Evolutionary conservation across 2,329 filamentous ascomycete species (phyloP).

Genomic region (Niveomyces coronatus): DNA sequence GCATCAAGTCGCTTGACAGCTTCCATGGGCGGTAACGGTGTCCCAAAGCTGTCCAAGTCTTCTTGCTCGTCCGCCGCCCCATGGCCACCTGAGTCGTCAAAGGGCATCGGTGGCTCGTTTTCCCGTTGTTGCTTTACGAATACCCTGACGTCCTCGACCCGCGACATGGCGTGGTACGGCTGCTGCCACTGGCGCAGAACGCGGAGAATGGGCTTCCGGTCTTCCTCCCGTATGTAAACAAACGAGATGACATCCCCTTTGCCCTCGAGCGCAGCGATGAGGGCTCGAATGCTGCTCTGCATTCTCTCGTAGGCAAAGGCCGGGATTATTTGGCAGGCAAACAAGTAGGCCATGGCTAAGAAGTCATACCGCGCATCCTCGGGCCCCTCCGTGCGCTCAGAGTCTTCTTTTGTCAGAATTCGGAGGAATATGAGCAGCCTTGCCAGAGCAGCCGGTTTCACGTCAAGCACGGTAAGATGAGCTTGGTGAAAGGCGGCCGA

Average conservation of each 20-base stretch:
- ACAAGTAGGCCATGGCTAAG: constrained; percentile 14
- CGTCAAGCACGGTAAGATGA: constrained; percentile 16
- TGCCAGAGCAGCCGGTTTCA: constrained; percentile 15
- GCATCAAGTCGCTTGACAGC: background rate
- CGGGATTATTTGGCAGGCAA: constrained; percentile 12
- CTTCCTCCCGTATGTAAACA: background rate
- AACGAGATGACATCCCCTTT: constrained; percentile 1
- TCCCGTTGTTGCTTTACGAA: constrained; percentile 5
- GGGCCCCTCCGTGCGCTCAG: constrained; percentile 1
- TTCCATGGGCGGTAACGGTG: background rate
- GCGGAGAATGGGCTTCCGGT: constrained; percentile 5
- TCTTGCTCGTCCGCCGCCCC: no score
- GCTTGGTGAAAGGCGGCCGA: constrained; percentile 6
- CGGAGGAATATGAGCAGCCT: constrained; percentile 15
- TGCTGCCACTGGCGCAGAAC: constrained; percentile 11
- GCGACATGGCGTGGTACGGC: background rate
- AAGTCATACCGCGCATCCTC: constrained; percentile 9
- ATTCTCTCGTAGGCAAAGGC: constrained; percentile 13
- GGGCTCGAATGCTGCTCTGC: constrained; percentile 11
- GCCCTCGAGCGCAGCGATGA: constrained; percentile 12
- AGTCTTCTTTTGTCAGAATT: constrained; percentile 6
- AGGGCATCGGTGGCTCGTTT: no score
- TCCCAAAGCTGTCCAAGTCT: background rate
- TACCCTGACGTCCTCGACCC: background rate
- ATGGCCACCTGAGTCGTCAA: no score